Conservation (phyloP, 495 filamentous ascomycete species). For the Aspergillus ostianus region DNA sequence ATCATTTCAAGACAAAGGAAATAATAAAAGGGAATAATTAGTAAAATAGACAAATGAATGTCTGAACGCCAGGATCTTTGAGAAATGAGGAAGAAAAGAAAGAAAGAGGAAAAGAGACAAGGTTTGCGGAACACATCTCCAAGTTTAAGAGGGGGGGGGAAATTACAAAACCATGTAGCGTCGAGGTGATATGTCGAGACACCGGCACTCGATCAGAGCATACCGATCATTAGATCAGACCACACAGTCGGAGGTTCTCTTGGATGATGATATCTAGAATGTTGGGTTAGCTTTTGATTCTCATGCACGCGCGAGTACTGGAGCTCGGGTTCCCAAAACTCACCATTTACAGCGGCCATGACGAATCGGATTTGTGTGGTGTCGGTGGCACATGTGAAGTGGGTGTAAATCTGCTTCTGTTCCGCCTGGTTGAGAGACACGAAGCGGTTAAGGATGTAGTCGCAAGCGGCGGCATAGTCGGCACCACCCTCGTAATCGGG, state of each 20-base stretch:
- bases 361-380: constrained; percentile 99
- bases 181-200: constrained; percentile 40
- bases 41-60: constrained; percentile 34
- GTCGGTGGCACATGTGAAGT: constrained; percentile 98
- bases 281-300: constrained; percentile 7
- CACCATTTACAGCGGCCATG: constrained; percentile 99
- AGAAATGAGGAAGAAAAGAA: constrained; percentile 21
- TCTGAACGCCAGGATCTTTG: constrained; percentile 47
- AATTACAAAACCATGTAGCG: constrained; percentile 32
- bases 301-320: neutral
- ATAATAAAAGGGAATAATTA: constrained; percentile 19
- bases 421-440: constrained; percentile 97
- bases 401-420: constrained; percentile 99
- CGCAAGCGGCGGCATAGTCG: constrained; percentile 89
- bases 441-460: constrained; percentile 97
- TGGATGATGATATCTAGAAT: constrained; percentile 96
- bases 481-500: constrained; percentile 95
- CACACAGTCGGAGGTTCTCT: constrained; percentile 97
- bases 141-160: constrained; percentile 17
- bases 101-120: constrained; percentile 17
- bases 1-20: constrained; percentile 40
- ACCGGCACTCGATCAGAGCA: constrained; percentile 31
- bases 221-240: constrained; percentile 76
- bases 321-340: constrained; percentile 28
- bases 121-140: constrained; percentile 27